Base-by-base conservation (phyloP, 495 filamentous ascomycete genomes). In the Penicillium atrosanguineum region DNA sequence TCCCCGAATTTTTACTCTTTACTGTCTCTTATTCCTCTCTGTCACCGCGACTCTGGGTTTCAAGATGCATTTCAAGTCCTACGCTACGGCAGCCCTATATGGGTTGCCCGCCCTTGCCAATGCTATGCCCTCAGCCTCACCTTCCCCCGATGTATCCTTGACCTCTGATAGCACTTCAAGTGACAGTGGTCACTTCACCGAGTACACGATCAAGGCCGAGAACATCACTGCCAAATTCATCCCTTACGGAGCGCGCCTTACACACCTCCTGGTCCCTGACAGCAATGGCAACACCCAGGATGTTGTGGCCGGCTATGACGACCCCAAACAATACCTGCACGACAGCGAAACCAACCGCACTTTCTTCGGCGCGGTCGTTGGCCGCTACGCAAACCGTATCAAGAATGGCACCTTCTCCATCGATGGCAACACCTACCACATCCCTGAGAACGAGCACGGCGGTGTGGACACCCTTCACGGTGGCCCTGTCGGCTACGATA, bases 311-410 rank as follows among this genome's bases (percentile, higher is more conserved):
- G 90, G 90, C 38, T 94, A 87, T 56, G 89, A 94, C 64, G 87
- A 92, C 60, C 86, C 87, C 20, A 83, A 68, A 36, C 77, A 87
- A 48, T 95, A 94, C 64, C 62, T 75, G 7, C 69, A 82, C 31
- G 88, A 92, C 59, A 66, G 64, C 23, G 82, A 91, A 57, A 69
- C 68, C 36, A 77, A 81, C 46, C 87, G 89, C 70, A 88, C 87
- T 44, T 89, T 86, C 75, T 87, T 89, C 53, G 88, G 89, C 39
- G 77, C 84, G 7, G 80, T 90, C n/a, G 86, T 84, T 6, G 89
- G 89, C 34, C 86, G 89, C 16, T 93, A 92, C 62, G 89, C 88
- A 39, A 93, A 95, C 70, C 85, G 88, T 29, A 95, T 94, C 72
- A 89, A 87, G 77, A 94, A 94, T 68, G 84, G 83, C 56, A 88